phyloP scores from a whole-genome alignment of 1,284 basidiomycete genomes.

The Marasmius oreades region DNA sequence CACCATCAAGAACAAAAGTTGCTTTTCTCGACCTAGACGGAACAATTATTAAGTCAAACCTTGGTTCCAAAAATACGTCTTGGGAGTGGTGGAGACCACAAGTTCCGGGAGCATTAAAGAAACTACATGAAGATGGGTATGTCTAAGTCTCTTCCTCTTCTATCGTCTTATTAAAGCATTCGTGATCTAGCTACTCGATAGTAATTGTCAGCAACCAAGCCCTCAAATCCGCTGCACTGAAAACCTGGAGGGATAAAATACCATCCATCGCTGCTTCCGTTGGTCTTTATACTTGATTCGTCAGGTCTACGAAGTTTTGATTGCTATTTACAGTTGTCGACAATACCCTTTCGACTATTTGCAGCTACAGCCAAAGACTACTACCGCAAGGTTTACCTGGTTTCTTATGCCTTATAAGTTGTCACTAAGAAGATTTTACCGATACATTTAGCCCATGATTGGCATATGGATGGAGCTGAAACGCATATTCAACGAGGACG shows the following conservation, averaged over 20 bases:
- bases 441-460: constrained; percentile 60
- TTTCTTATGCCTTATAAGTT: not conserved
- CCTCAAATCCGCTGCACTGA: constrained; percentile 60
- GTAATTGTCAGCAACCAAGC: constrained; percentile 83
- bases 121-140: constrained; percentile 60
- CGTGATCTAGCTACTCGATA: constrained; percentile 58
- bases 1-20: constrained; percentile 49
- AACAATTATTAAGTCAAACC: constrained; percentile 70
- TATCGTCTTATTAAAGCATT: not conserved
- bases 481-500: constrained; percentile 53
- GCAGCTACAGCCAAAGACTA: constrained; percentile 76
- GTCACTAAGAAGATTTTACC: not conserved
- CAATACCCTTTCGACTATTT: constrained; percentile 76
- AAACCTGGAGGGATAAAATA: constrained; percentile 15
- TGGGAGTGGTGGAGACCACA: constrained; percentile 78
- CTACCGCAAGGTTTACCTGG: constrained; percentile 57
- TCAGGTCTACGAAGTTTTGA: not conserved
- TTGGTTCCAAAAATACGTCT: constrained; percentile 36
- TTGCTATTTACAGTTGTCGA: constrained; percentile 47
- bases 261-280: constrained; percentile 4
- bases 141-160: constrained; percentile 16
- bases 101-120: constrained; percentile 65
- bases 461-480: constrained; percentile 84
- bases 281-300: not conserved
- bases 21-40: constrained; percentile 89